These are phyloP conservation scores for Euphorbia celastroides DNA, from an alignment of 441 rosid species.

Conservation along the genomic window DNA sequence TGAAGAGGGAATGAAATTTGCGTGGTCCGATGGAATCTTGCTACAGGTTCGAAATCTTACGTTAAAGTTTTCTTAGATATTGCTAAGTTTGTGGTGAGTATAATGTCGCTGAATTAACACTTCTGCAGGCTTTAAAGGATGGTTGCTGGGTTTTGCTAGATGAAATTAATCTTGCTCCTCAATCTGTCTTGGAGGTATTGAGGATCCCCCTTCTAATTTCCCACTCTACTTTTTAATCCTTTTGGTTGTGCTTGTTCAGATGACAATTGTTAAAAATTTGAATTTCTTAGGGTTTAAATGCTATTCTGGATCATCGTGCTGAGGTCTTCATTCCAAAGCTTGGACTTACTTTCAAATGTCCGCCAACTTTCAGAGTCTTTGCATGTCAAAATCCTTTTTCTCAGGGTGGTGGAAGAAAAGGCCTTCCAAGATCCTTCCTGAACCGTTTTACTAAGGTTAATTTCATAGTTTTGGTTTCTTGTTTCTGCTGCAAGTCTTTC, in stretches of 20 bases:
- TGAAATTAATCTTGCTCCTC: slow-evolving; percentile 99
- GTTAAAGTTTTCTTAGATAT: slow-evolving; percentile 6
- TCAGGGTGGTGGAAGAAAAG: slow-evolving; percentile 99
- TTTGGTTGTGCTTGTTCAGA: slow-evolving; percentile 12
- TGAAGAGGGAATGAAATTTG: slow-evolving; percentile 88
- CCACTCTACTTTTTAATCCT: slow-evolving; percentile 5
- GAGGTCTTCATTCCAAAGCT: slow-evolving; percentile 97
- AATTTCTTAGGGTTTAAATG: slow-evolving; percentile 80
- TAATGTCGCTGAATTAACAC: background rate
- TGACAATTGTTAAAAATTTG: slow-evolving; percentile 8
- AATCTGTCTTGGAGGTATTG: slow-evolving; percentile 88
- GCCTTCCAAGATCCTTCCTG: slow-evolving; percentile 97
- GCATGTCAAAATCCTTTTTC: slow-evolving; percentile 98
- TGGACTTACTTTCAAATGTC: slow-evolving; percentile 75
- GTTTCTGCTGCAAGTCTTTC: slow-evolving; percentile 8
- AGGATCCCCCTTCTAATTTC: slow-evolving; percentile 6
- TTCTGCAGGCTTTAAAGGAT: slow-evolving; percentile 79
- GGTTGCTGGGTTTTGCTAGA: slow-evolving; percentile 99
- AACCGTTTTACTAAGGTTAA: slow-evolving; percentile 93
- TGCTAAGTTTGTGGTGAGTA: background rate
- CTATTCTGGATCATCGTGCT: slow-evolving; percentile 96
- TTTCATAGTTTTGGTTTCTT: slow-evolving; percentile 10
- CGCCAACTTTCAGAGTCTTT: slow-evolving; percentile 81
- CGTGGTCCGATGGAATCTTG: slow-evolving; percentile 98
- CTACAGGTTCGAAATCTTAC: slow-evolving; percentile 55